Conservation (phyloP, 139 green algal genomes). For the Auxenochlorella pyrenoidosa region DNA sequence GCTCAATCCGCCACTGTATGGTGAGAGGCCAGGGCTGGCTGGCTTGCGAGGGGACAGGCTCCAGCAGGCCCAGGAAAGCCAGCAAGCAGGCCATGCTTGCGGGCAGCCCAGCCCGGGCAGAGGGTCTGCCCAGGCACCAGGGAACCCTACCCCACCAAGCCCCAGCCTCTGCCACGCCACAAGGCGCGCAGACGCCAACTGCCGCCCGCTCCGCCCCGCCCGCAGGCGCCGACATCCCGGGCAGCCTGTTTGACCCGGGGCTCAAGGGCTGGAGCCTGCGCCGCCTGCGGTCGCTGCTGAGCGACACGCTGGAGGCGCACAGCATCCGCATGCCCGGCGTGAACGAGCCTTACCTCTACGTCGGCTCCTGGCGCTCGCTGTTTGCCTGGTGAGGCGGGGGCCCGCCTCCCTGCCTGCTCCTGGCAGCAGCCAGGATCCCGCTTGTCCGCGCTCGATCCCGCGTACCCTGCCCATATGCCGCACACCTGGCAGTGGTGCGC, state of each 20-base stretch:
- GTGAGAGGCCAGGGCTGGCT: background rate
- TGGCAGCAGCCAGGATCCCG: no score
- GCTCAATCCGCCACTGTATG: constrained; percentile 80
- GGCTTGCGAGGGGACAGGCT: background rate
- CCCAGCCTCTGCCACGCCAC: no score
- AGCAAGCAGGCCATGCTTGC: no score
- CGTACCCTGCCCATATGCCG: no score
- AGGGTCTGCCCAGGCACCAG: no score
- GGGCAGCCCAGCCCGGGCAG: no score
- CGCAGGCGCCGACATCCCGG: constrained; percentile 72
- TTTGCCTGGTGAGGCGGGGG: constrained; percentile 77
- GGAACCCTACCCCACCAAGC: no score
- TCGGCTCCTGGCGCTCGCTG: constrained; percentile 79
- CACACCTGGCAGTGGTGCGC: no score
- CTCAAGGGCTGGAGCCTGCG: constrained; percentile 73
- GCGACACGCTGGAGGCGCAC: constrained; percentile 60
- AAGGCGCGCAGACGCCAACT: no score
- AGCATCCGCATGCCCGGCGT: constrained; percentile 78
- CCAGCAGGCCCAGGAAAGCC: background rate
- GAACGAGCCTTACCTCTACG: constrained; percentile 88
- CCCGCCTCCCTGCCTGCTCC: no score
- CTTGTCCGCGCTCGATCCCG: no score
- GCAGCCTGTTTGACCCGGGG: constrained; percentile 75
- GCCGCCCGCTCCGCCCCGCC: no score
- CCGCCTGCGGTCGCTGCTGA: constrained; percentile 75